These are phyloP conservation scores for Globisporangium okanoganense DNA, from an alignment of 352 stramenopile genomes.

Conservation along the genomic window DNA sequence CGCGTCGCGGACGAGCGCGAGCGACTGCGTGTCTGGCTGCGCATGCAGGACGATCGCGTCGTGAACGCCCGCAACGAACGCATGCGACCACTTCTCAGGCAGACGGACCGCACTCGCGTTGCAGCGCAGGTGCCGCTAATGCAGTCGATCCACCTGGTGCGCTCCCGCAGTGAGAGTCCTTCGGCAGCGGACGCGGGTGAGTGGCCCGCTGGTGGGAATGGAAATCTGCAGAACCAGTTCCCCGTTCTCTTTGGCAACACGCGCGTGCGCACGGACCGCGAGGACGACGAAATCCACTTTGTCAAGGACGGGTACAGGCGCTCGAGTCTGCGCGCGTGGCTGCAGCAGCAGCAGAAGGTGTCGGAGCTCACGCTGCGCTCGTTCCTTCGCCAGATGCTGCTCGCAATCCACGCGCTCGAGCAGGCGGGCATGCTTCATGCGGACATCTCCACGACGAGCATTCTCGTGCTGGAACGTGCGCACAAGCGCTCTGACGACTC, in stretches of 20 bases:
- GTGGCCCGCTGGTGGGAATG: not conserved
- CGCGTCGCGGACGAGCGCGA: slow-evolving; percentile 17
- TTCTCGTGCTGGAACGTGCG: slow-evolving; percentile 34
- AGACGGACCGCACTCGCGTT: not conserved
- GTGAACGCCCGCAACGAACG: not conserved
- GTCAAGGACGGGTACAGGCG: slow-evolving; percentile 25
- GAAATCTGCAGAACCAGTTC: slow-evolving; percentile 6
- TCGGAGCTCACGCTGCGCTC: slow-evolving; percentile 39
- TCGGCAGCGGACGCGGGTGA: not conserved
- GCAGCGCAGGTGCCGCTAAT: not conserved
- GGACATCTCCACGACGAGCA: slow-evolving; percentile 50
- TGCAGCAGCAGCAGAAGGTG: slow-evolving; percentile 24
- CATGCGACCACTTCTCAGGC: not conserved
- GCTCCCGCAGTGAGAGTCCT: not conserved
- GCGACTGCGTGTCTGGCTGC: slow-evolving; percentile 12
- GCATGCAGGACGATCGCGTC: not conserved
- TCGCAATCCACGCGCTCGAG: slow-evolving; percentile 58
- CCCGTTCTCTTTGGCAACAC: slow-evolving; percentile 5
- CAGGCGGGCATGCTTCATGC: slow-evolving; percentile 31
- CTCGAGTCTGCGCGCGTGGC: slow-evolving; percentile 39
- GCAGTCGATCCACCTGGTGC: slow-evolving; percentile 10
- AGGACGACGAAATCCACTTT: slow-evolving; percentile 14
- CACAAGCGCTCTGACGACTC: not conserved
- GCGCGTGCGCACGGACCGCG: not conserved
- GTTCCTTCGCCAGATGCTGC: slow-evolving; percentile 57